phyloP scores from a whole-genome alignment of 345 rosid species.

The Moricandia arvensis region DNA sequence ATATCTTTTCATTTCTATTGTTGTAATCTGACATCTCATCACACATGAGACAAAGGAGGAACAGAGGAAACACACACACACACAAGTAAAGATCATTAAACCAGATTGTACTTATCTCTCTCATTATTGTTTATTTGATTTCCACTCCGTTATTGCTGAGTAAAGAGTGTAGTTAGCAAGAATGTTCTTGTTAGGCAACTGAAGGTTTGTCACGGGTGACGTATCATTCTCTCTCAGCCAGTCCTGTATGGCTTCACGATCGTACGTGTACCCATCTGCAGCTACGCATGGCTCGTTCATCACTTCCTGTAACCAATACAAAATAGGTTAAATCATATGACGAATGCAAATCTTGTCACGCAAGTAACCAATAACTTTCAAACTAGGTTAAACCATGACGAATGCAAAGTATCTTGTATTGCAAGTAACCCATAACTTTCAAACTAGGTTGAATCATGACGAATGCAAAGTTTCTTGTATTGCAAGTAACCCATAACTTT shows the following conservation, averaged over 20 bases:
- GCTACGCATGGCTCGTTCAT: slow-evolving; percentile 91
- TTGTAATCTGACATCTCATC: slow-evolving; percentile 21
- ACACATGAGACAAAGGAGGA: slow-evolving; percentile 13
- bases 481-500: background rate
- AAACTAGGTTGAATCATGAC: no score
- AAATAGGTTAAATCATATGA: background rate
- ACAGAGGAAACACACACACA: slow-evolving; percentile 12
- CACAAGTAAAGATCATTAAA: background rate
- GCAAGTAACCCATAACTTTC: background rate
- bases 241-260: slow-evolving; percentile 63
- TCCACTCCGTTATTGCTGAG: slow-evolving; percentile 76
- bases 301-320: slow-evolving; percentile 49
- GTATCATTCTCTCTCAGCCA: slow-evolving; percentile 62
- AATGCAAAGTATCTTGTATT: background rate
- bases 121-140: slow-evolving; percentile 44
- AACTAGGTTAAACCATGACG: background rate
- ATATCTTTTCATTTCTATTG: background rate
- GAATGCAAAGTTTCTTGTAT: background rate
- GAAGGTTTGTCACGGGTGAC: slow-evolving; percentile 70
- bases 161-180: slow-evolving; percentile 70
- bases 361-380: background rate
- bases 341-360: background rate
- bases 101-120: slow-evolving; percentile 1
- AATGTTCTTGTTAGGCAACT: slow-evolving; percentile 58
- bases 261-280: slow-evolving; percentile 84